Percentiles rank a stretch among this genome's conserved stretches.
Conservation (phyloP, 306 rosid genomes). For the Morella rubra region DNA sequence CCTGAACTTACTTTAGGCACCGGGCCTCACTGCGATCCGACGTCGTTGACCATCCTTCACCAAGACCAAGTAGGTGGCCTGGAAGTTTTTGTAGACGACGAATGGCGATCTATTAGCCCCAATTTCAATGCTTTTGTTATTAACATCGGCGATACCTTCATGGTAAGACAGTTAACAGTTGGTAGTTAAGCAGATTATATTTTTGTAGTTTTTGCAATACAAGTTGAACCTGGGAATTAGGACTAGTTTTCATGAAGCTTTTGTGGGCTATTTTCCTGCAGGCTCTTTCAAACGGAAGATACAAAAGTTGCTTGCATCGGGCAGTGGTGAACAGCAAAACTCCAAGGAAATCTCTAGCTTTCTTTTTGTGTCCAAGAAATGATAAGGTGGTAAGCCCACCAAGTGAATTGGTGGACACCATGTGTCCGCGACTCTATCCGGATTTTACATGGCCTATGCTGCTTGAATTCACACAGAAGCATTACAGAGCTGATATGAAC, state of each 20-base stretch:
- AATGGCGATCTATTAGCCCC: constrained; percentile 79
- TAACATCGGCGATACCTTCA: constrained; percentile 98
- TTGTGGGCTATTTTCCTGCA: constrained; percentile 25
- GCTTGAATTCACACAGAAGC: constrained; percentile 78
- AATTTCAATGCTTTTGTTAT: constrained; percentile 85
- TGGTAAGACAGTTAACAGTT: constrained; percentile 41
- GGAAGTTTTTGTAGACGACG: constrained; percentile 77
- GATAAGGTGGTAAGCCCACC: constrained; percentile 88
- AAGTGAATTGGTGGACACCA: constrained; percentile 54
- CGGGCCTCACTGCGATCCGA: constrained; percentile 98
- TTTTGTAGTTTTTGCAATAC: background rate
- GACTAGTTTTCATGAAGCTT: background rate
- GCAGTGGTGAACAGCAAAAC: constrained; percentile 87
- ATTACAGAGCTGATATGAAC: constrained; percentile 87
- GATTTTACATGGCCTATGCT: constrained; percentile 96
- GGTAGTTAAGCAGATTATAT: background rate
- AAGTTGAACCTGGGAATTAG: background rate
- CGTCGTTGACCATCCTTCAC: constrained; percentile 90
- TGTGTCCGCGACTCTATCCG: constrained; percentile 67
- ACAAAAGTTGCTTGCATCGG: constrained; percentile 91
- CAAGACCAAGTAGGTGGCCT: constrained; percentile 91
- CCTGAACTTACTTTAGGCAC: constrained; percentile 88
- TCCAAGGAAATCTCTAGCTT: constrained; percentile 87
- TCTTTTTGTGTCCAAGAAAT: constrained; percentile 80
- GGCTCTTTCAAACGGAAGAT: constrained; percentile 94